phyloP scores from a whole-genome alignment of 352 stramenopile species.

The Phytophthora litchii region DNA sequence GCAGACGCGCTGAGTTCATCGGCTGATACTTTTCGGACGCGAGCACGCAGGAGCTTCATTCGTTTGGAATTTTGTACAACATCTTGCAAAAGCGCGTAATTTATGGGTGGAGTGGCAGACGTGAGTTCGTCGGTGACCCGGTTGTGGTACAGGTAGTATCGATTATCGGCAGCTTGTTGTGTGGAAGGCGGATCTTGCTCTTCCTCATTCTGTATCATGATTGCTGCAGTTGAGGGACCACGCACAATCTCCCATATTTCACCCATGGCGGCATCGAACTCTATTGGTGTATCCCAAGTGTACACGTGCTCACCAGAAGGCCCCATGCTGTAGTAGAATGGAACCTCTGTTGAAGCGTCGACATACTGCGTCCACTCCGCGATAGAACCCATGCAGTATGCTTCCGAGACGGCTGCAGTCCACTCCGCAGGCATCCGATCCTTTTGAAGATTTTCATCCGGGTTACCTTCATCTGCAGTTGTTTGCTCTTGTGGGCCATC shows the following conservation, averaged over 20 bases:
- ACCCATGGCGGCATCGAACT: conserved; percentile 72
- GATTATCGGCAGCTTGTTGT: conserved; percentile 16
- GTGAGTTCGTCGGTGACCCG: conserved; percentile 58
- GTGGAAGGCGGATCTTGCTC: conserved; percentile 8
- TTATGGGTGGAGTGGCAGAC: conserved; percentile 49
- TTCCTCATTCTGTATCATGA: conserved; percentile 4
- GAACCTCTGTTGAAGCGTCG: conserved; percentile 51
- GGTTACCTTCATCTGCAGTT: conserved; percentile 12
- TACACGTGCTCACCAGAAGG: conserved; percentile 21
- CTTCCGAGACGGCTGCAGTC: conserved; percentile 38
- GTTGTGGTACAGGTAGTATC: conserved; percentile 74
- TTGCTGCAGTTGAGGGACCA: conserved; percentile 20
- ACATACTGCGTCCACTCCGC: conserved; percentile 84
- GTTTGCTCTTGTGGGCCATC: background rate
- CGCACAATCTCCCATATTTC: conserved; percentile 66
- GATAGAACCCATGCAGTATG: conserved; percentile 61
- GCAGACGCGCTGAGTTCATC: conserved; percentile 47
- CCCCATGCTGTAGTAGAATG: conserved; percentile 50
- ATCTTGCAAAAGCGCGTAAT: conserved; percentile 69
- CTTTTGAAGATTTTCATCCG: conserved; percentile 17
- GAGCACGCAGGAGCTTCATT: conserved; percentile 61
- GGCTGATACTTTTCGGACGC: conserved; percentile 55
- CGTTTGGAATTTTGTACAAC: conserved; percentile 75
- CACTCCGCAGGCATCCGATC: conserved; percentile 50
- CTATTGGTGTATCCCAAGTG: conserved; percentile 68